Evolutionary conservation across 2,329 filamentous ascomycete species (phyloP).

Genomic region (Aspergillus sp.): DNA sequence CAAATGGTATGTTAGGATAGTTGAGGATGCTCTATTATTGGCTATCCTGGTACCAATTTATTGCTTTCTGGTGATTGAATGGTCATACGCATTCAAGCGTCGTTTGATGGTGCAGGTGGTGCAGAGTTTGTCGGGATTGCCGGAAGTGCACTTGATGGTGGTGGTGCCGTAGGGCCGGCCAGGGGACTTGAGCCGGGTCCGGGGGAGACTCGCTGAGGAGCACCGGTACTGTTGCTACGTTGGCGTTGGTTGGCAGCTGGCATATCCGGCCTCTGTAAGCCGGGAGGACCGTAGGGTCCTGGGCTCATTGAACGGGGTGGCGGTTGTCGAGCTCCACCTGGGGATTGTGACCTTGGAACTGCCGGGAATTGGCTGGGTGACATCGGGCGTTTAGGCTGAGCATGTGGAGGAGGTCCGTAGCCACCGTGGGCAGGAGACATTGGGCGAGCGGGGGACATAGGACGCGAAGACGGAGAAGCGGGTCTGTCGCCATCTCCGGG

Average conservation of each 20-base stretch:
- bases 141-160: slow-evolving; percentile 40
- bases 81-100: slow-evolving; percentile 10
- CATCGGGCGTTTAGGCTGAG: slow-evolving; percentile 30
- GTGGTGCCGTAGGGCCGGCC: slow-evolving; percentile 20
- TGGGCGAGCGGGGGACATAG: slow-evolving; percentile 37
- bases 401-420: slow-evolving; percentile 29
- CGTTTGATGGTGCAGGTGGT: slow-evolving; percentile 26
- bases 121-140: slow-evolving; percentile 44
- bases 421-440: slow-evolving; percentile 28
- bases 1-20: neutral
- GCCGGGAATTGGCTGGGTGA: slow-evolving; percentile 36
- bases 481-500: slow-evolving; percentile 26
- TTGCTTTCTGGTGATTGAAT: neutral
- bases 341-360: slow-evolving; percentile 37
- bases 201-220: slow-evolving; percentile 19
- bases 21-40: neutral
- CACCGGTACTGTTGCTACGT: slow-evolving; percentile 46
- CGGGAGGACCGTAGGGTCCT: slow-evolving; percentile 43
- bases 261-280: slow-evolving; percentile 42
- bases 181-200: slow-evolving; percentile 28
- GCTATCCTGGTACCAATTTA: neutral
- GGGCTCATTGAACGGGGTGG: slow-evolving; percentile 41
- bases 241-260: slow-evolving; percentile 34
- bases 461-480: slow-evolving; percentile 28
- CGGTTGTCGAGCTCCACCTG: slow-evolving; percentile 24